Percentiles rank a stretch among this genome's conserved stretches.
Evolutionary conservation across 225 moss, liverwort and hornwort species (phyloP).

Genomic region (Marchantia paleacea): DNA sequence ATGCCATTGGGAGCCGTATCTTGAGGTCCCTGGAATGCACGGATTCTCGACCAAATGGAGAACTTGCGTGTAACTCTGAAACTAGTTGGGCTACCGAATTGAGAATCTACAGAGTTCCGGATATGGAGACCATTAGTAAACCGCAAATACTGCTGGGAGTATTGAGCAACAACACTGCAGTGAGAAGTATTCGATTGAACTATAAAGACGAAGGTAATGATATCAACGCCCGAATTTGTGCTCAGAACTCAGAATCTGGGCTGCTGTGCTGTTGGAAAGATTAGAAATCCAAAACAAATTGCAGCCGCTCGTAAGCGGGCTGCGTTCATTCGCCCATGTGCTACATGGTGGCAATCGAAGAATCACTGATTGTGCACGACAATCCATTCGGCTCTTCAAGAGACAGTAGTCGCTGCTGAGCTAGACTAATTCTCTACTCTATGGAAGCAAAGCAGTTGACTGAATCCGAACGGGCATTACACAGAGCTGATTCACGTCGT

Average conservation of each 20-base stretch:
- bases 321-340: background rate
- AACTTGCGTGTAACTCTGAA: background rate
- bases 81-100: background rate
- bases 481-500: too few relatives aligned
- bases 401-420: too few relatives aligned
- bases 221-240: background rate
- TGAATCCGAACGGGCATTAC: too few relatives aligned
- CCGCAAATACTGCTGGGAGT: background rate
- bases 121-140: background rate
- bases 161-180: too few relatives aligned
- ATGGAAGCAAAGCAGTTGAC: too few relatives aligned
- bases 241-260: background rate
- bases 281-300: background rate
- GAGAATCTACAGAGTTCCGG: background rate
- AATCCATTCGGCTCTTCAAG: background rate
- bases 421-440: too few relatives aligned
- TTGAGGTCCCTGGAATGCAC: too few relatives aligned
- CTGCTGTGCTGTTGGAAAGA: background rate
- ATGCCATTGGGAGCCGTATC: background rate
- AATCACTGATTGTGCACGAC: background rate
- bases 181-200: too few relatives aligned
- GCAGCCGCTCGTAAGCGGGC: background rate
- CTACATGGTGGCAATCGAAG: background rate
- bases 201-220: background rate
- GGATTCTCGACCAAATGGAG: background rate